A percentile compares a stretch with the other conserved stretches of the same genome.
Evolutionary conservation across 768 basidiomycete species (phyloP).

Genomic region (Boletus reticulatus): DNA sequence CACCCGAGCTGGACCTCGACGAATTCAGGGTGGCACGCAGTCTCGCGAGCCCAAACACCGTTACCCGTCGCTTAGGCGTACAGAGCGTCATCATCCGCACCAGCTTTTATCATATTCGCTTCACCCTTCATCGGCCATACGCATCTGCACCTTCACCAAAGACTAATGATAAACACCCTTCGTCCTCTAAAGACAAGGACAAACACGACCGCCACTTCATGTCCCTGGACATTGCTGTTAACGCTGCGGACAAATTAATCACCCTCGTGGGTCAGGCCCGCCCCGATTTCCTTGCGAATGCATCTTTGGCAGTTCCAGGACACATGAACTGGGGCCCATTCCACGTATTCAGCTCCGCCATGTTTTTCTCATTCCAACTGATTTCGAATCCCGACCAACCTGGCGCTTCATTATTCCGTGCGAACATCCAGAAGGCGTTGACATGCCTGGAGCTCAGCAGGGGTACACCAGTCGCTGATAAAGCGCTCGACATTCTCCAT

Average conservation of each 20-base stretch:
- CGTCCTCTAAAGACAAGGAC: constrained; percentile 30
- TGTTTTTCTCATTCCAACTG: constrained; percentile 91
- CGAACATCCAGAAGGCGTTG: constrained; percentile 69
- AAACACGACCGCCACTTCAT: constrained; percentile 45
- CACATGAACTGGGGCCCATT: constrained; percentile 85
- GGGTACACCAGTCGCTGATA: constrained; percentile 68
- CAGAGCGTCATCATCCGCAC: constrained; percentile 80
- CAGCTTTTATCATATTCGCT: constrained; percentile 79
- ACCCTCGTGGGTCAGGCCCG: constrained; percentile 73
- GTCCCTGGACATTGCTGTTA: constrained; percentile 71
- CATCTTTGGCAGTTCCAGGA: constrained; percentile 68
- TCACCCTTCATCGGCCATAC: constrained; percentile 80
- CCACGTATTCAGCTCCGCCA: constrained; percentile 82
- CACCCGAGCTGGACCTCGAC: constrained; percentile 71
- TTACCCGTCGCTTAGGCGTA: constrained; percentile 67
- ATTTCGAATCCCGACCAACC: constrained; percentile 79
- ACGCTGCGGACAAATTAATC: constrained; percentile 75
- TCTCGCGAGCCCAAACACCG: constrained; percentile 58
- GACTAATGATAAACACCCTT: constrained; percentile 24
- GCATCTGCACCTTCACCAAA: constrained; percentile 37
- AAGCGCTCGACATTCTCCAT: constrained; percentile 66
- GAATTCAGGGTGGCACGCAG: constrained; percentile 72
- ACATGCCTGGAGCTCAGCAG: constrained; percentile 62
- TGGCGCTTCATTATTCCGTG: constrained; percentile 72
- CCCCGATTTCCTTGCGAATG: constrained; percentile 71